phyloP scores from a whole-genome alignment of 768 basidiomycete genomes.

The Plicaturopsis crispa region DNA sequence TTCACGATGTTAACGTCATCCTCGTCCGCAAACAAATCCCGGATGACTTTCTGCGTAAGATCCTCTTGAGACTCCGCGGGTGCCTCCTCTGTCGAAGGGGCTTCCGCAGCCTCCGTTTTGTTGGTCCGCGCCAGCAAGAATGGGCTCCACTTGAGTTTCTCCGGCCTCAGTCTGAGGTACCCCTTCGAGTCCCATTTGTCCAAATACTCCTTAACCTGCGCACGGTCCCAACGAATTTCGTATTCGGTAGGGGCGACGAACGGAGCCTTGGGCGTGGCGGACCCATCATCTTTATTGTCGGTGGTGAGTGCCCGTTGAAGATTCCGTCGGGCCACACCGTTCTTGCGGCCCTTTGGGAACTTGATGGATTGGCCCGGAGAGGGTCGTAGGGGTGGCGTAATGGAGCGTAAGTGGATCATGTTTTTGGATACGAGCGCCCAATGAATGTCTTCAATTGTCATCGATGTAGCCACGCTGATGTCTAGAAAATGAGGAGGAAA shows the following conservation, averaged over 20 bases:
- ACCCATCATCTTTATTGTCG: constrained; percentile 24
- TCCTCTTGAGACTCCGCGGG: too few relatives aligned
- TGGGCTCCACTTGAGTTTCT: constrained; percentile 91
- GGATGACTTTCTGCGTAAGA: too few relatives aligned
- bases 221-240: constrained; percentile 66
- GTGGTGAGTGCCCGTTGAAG: constrained; percentile 53
- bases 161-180: constrained; percentile 67
- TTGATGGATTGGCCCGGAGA: constrained; percentile 77
- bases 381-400: constrained; percentile 46
- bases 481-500: constrained; percentile 35
- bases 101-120: constrained; percentile 15
- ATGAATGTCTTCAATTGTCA: constrained; percentile 87
- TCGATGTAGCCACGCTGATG: constrained; percentile 78
- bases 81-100: constrained; percentile 1
- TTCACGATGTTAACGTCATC: too few relatives aligned
- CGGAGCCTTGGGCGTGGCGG: constrained; percentile 35
- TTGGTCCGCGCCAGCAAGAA: constrained; percentile 60
- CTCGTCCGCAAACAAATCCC: too few relatives aligned
- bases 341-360: constrained; percentile 58
- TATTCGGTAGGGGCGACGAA: constrained; percentile 66
- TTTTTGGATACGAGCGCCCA: constrained; percentile 62
- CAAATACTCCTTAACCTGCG: constrained; percentile 58
- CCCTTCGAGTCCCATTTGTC: constrained; percentile 70
- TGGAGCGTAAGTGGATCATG: constrained; percentile 57
- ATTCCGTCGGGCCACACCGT: constrained; percentile 57